Evolutionary conservation across 164 flowering plant species (phyloP).

Genomic region (Sextonia rubra): DNA sequence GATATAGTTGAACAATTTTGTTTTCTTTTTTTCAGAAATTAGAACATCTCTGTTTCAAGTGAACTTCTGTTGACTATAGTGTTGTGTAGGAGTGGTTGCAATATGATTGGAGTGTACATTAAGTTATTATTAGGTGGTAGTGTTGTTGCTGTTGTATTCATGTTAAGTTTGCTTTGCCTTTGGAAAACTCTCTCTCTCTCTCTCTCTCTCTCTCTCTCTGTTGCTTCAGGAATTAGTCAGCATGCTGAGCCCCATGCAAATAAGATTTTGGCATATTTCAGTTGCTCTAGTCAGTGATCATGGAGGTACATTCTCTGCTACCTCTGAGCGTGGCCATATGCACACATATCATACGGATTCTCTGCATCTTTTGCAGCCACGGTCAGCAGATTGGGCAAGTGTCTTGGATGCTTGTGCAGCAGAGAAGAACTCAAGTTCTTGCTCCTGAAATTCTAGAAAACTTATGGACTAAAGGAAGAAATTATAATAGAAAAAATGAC

Average conservation of each 20-base stretch:
- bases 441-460: constrained; percentile 98
- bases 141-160: not conserved
- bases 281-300: constrained; percentile 23
- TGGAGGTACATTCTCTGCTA: constrained; percentile 21
- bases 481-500: constrained; percentile 57
- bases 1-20: no score
- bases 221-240: constrained; percentile 9
- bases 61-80: not conserved
- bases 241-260: constrained; percentile 19
- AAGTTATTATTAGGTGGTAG: not conserved
- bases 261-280: constrained; percentile 19
- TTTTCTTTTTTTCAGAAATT: no score
- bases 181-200: no score
- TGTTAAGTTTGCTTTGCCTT: not conserved
- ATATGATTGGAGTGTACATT: not conserved
- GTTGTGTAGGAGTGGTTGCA: not conserved
- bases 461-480: constrained; percentile 93
- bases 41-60: no score
- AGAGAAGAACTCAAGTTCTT: constrained; percentile 95
- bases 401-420: constrained; percentile 75
- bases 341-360: constrained; percentile 23
- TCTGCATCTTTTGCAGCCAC: constrained; percentile 24
- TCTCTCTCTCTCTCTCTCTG: no score
- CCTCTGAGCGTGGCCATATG: constrained; percentile 13
- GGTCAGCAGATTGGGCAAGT: constrained; percentile 77